phyloP scores from a whole-genome alignment of 495 filamentous ascomycete genomes.

The Geoglossum glabrum region DNA sequence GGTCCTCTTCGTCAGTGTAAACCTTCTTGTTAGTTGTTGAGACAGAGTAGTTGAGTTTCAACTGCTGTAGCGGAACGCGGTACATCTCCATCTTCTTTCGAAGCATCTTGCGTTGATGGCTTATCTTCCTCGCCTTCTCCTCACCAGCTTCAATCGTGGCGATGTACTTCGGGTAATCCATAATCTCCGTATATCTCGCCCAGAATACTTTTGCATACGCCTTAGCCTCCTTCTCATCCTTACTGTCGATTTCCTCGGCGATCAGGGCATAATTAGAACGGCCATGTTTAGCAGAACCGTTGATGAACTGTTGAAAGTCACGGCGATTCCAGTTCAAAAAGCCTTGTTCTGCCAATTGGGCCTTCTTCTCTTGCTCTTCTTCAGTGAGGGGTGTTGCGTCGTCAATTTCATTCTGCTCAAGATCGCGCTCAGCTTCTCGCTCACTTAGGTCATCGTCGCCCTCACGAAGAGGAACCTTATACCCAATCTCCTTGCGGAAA shows the following conservation, averaged over 20 bases:
- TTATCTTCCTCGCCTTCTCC: slow-evolving; percentile 66
- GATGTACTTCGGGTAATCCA: slow-evolving; percentile 72
- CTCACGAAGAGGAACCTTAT: slow-evolving; percentile 73
- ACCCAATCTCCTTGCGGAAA: slow-evolving; percentile 86
- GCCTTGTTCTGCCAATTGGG: slow-evolving; percentile 55
- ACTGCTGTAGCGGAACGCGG: slow-evolving; percentile 85
- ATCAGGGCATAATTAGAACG: slow-evolving; percentile 68
- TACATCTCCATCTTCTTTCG: slow-evolving; percentile 89
- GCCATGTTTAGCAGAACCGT: slow-evolving; percentile 82
- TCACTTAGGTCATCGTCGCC: slow-evolving; percentile 50
- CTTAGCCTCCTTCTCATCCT: slow-evolving; percentile 63
- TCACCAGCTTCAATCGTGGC: slow-evolving; percentile 80
- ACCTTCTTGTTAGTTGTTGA: slow-evolving; percentile 99
- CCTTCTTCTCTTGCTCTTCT: slow-evolving; percentile 71
- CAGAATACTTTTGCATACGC: slow-evolving; percentile 89
- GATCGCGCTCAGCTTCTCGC: slow-evolving; percentile 67
- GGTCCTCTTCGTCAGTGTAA: slow-evolving; percentile 96
- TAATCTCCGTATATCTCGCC: slow-evolving; percentile 73
- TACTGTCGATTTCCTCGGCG: slow-evolving; percentile 78
- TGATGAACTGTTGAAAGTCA: slow-evolving; percentile 96
- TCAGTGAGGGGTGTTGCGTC: slow-evolving; percentile 76
- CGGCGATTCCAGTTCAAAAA: slow-evolving; percentile 90
- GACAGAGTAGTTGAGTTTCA: slow-evolving; percentile 97
- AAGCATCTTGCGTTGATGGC: slow-evolving; percentile 86
- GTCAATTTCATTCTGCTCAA: slow-evolving; percentile 84